Evolutionary conservation across 2,329 filamentous ascomycete species (phyloP), one percentile per base, ranked within the genome.

Genomic region (Orbilia ellipsospora): DNA sequence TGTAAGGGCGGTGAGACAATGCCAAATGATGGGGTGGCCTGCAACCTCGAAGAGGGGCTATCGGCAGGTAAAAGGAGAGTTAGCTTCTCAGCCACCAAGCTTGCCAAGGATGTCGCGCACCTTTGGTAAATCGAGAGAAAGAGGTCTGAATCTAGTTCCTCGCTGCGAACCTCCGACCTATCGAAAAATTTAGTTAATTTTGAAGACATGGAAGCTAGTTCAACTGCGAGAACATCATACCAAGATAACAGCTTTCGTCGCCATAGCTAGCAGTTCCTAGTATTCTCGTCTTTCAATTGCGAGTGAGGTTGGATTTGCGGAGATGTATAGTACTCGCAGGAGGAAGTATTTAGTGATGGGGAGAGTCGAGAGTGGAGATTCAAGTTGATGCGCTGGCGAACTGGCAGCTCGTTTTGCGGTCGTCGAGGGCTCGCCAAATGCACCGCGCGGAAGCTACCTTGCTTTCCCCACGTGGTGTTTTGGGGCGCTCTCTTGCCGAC

Each of bases 41-140:
- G 95, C 95, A 81, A 99, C 93, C 83, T 97, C 94, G 86, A 99
- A 98, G 80, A 99, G 92, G 78, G 95, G 95, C 93, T 96, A 59
- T 51, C 60, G 16, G 26, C 31, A 16, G 54, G 18, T 7, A 26
- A 28, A 59, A 10, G 36, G 23, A 45, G 67, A 50, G 23, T 65
- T 57, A 70, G 73, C 40, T 45, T 20, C 60, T 20, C 4, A 20
- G 12, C 26, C 40, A 23, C 15, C 15, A 40, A 45, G 20, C 18
- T 18, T 13, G 42, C 26, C 16, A 23, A 56, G 72, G 77, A 73
- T 61, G 60, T 45, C 64, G 82, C 84, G 77, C 83, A 94, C 92
- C 89, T 98, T 98, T 80, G 95, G 95, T 68, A 97, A 87, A 84
- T 99, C 95, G 80, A 98, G 91, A 67, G 93, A 97, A 79, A 99